Evolutionary conservation across 208 protist species (phyloP).

Genomic region (Zelonia costaricensis): DNA sequence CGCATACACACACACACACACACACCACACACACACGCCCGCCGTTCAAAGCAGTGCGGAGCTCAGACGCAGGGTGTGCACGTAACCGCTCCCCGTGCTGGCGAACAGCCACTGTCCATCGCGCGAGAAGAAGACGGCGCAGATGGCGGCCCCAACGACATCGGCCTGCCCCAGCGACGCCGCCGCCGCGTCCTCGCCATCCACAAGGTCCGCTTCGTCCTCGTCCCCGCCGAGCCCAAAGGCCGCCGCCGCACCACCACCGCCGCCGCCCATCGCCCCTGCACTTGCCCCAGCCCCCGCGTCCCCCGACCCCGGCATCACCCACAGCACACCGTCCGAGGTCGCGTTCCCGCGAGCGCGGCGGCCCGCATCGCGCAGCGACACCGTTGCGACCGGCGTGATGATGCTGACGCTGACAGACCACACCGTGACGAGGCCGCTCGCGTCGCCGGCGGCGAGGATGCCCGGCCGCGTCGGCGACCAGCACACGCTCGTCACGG

Average conservation of each 20-base stretch:
- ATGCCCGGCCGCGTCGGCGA: conserved; percentile 61
- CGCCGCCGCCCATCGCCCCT: background rate
- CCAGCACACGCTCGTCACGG: conserved; percentile 63
- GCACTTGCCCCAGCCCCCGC: background rate
- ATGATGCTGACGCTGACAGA: conserved; percentile 41
- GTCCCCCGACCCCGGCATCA: background rate
- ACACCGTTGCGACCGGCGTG: conserved; percentile 44
- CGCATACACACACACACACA: background rate
- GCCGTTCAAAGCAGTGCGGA: conserved; percentile 7
- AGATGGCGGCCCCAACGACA: conserved; percentile 32
- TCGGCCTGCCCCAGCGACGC: conserved; percentile 17
- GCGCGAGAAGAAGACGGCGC: conserved; percentile 52
- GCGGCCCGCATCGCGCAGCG: conserved; percentile 21
- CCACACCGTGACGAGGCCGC: conserved; percentile 64
- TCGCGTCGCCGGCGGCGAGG: conserved; percentile 66
- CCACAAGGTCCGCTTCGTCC: conserved; percentile 13
- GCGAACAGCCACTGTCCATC: conserved; percentile 68
- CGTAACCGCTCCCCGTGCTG: conserved; percentile 43
- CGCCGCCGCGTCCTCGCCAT: conserved; percentile 1
- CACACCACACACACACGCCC: too few relatives aligned
- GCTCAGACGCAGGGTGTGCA: conserved; percentile 52
- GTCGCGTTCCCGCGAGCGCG: conserved; percentile 14
- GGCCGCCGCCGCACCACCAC: background rate
- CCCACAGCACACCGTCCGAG: conserved; percentile 17
- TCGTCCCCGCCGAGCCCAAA: conserved; percentile 1